Evolutionary conservation across 1,139 yeast genomes (phyloP).

Genomic region (Protomyces gravidus): DNA sequence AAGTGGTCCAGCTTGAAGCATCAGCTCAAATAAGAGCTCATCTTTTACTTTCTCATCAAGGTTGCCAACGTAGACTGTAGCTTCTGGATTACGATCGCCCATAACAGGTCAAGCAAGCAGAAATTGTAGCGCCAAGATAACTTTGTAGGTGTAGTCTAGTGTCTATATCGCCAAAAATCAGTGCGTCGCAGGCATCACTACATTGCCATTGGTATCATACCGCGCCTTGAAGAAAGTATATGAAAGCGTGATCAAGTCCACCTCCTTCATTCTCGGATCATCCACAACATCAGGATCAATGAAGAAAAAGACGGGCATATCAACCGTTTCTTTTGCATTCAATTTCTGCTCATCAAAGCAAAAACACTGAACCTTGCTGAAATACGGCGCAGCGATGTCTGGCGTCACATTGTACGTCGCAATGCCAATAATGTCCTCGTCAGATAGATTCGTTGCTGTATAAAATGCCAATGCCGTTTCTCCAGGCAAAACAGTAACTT

Average conservation of each 20-base stretch:
- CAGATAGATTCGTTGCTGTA: slow-evolving; percentile 79
- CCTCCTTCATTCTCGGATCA: slow-evolving; percentile 88
- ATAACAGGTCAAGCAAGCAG: background rate
- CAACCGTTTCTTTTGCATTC: slow-evolving; percentile 95
- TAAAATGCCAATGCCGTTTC: slow-evolving; percentile 97
- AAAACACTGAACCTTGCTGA: slow-evolving; percentile 94
- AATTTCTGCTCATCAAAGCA: slow-evolving; percentile 95
- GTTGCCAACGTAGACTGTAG: slow-evolving; percentile 78
- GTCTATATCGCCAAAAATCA: too few species aligned
- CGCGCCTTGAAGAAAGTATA: slow-evolving; percentile 70
- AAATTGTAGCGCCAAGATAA: background rate
- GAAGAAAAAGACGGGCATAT: slow-evolving; percentile 93
- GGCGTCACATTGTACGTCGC: slow-evolving; percentile 68
- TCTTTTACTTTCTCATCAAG: slow-evolving; percentile 71
- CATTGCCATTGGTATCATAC: slow-evolving; percentile 27
- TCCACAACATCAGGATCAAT: slow-evolving; percentile 96
- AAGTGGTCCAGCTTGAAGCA: slow-evolving; percentile 81
- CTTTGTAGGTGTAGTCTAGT: too few species aligned
- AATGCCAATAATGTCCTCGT: slow-evolving; percentile 67
- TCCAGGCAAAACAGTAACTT: slow-evolving; percentile 91
- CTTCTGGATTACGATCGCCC: slow-evolving; percentile 51
- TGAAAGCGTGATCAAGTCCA: slow-evolving; percentile 84
- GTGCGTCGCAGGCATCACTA: slow-evolving; percentile 24
- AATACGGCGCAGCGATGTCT: slow-evolving; percentile 92
- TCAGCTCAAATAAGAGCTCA: slow-evolving; percentile 64